These are phyloP conservation scores for Irpex sp. DNA, from an alignment of 1,284 basidiomycete species.

Conservation along the genomic window DNA sequence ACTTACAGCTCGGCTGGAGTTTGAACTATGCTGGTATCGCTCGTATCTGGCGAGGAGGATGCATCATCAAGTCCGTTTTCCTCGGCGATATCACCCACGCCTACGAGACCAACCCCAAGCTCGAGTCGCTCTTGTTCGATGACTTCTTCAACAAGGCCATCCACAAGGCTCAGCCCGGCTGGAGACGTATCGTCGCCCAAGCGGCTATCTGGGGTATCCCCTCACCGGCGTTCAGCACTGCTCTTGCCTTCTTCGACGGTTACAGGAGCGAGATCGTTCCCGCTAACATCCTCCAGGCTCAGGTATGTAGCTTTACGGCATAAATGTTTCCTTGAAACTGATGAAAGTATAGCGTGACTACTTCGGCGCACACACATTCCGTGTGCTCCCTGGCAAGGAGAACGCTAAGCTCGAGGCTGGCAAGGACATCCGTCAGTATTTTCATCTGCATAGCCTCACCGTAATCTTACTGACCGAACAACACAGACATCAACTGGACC, in stretches of 20 bases:
- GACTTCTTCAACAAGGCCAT: slow-evolving; percentile 98
- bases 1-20: slow-evolving; percentile 68
- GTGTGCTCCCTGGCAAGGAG: slow-evolving; percentile 86
- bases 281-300: slow-evolving; percentile 93
- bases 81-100: slow-evolving; percentile 90
- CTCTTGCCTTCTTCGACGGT: slow-evolving; percentile 98
- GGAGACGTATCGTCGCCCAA: slow-evolving; percentile 97
- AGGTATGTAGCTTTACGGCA: slow-evolving; percentile 47
- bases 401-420: slow-evolving; percentile 77
- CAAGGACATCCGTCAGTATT: slow-evolving; percentile 81
- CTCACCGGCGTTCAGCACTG: slow-evolving; percentile 93
- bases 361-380: slow-evolving; percentile 95
- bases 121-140: slow-evolving; percentile 95
- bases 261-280: slow-evolving; percentile 92
- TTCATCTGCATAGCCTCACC: not conserved
- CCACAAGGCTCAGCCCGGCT: slow-evolving; percentile 94
- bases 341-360: slow-evolving; percentile 70
- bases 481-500: slow-evolving; percentile 84
- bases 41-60: slow-evolving; percentile 99
- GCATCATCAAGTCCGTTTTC: slow-evolving; percentile 99
- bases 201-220: slow-evolving; percentile 98
- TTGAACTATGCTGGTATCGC: slow-evolving; percentile 97
- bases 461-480: slow-evolving; percentile 3
- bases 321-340: not conserved
- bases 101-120: slow-evolving; percentile 81